Evolutionary conservation across 768 basidiomycete genomes (phyloP), one percentile per base, ranked within the genome.

Genomic region (Termitomyces eurrhizus): DNA sequence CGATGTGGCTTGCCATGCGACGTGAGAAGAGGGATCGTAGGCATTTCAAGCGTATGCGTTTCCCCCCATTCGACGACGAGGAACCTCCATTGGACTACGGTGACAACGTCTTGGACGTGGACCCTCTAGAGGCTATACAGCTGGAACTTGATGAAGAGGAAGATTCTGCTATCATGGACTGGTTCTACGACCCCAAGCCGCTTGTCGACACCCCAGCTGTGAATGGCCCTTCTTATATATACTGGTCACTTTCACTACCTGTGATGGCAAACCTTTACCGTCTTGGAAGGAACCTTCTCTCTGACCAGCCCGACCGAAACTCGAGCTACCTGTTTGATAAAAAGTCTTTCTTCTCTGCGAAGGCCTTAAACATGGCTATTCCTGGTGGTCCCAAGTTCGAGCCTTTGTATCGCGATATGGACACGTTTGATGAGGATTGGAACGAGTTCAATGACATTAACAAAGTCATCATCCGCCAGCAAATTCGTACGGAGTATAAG

Each of bases 371-470:
- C 74, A 88, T 95, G 85, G 94, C 95, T 53, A 96, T 97, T 66
- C 97, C 97, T 0, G 97, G 96, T 59, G 97, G 97, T 52, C 97
- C 97, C 2, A 97, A 98, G 73, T 99, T 98, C 64, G 97, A 99
- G 78, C 97, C 96, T 16, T 78, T 99, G 32, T 94, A 94, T 74
- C 85, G 96, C 52, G 97, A 99, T 68, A 94, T 95, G 89, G 97
- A 98, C 69, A 81, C 89, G 13, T 98, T 93, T 66, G 97, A 99
- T 69, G 97, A 98, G 71, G 97, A 99, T 70, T 97, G 95, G 95
- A 97, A 97, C 73, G 95, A 97, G 73, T 99, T 99, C 69, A 99
- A 99, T 72, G 97, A 99, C 70, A 97, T 98, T 75, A 95, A 97
- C 78, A 99, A 99, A 75, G 91, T 99, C 69, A 96, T 99, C 73